phyloP scores from a whole-genome alignment of 2,329 filamentous ascomycete species.

The Paraphoma sp. region DNA sequence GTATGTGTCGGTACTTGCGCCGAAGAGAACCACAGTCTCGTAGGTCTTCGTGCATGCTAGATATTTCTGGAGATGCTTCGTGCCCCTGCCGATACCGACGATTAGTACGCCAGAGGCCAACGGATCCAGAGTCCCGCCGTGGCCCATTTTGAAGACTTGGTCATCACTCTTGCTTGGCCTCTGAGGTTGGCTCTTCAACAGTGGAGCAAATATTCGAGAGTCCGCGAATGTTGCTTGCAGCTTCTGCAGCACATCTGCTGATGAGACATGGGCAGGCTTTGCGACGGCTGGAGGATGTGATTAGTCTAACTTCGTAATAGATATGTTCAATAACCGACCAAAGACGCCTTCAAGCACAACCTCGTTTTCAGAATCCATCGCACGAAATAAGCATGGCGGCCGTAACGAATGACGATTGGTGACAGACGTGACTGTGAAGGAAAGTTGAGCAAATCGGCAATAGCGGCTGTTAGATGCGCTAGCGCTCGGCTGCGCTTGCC shows the following conservation, averaged over 20 bases:
- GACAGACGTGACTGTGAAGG: too few relatives aligned
- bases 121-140: constrained; percentile 41
- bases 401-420: too few relatives aligned
- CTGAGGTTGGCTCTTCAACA: constrained; percentile 23
- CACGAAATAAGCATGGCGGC: background rate
- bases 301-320: background rate
- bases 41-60: constrained; percentile 38
- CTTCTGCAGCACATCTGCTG: constrained; percentile 31
- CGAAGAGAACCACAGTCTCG: constrained; percentile 36
- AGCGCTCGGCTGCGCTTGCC: constrained; percentile 1
- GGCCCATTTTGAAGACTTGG: constrained; percentile 36
- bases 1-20: constrained; percentile 39
- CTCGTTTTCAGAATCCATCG: background rate
- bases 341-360: constrained; percentile 31
- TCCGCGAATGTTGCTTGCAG: constrained; percentile 26
- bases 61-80: constrained; percentile 34
- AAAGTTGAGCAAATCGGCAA: background rate
- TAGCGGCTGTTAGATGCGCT: background rate
- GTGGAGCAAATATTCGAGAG: constrained; percentile 23
- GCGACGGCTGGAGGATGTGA: constrained; percentile 18
- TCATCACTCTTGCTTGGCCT: constrained; percentile 26
- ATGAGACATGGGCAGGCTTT: constrained; percentile 30
- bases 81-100: constrained; percentile 38
- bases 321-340: constrained; percentile 12
- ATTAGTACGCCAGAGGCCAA: constrained; percentile 40